A percentile compares a stretch with the other conserved stretches of the same genome.
phyloP scores from a whole-genome alignment of 2,329 filamentous ascomycete species.

The Fusarium sp. region DNA sequence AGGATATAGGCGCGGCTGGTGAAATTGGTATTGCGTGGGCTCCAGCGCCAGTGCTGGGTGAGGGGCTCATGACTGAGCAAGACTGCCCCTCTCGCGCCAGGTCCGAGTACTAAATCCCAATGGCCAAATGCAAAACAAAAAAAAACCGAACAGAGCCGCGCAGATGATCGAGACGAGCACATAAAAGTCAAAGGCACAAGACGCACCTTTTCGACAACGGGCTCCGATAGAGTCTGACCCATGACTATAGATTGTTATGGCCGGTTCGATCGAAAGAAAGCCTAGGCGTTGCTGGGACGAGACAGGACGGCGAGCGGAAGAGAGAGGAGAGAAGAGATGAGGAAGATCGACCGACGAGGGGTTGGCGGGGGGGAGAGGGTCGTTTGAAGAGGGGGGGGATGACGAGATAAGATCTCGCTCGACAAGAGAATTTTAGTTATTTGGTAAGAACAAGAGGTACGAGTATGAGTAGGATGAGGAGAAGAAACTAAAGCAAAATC shows the following conservation, averaged over 20 bases:
- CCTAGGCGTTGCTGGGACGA: constrained; percentile 36
- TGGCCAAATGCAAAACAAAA: constrained; percentile 13
- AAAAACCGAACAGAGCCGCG: not conserved
- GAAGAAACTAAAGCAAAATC: constrained; percentile 10
- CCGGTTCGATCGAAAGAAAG: constrained; percentile 42
- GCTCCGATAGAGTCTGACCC: constrained; percentile 99
- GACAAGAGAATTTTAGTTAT: constrained; percentile 10
- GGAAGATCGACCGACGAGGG: constrained; percentile 34
- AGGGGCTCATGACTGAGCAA: constrained; percentile 38
- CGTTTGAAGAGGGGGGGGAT: constrained; percentile 12
- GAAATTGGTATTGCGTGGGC: constrained; percentile 3
- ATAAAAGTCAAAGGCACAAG: constrained; percentile 19
- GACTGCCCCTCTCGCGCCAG: constrained; percentile 36
- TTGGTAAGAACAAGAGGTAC: constrained; percentile 1
- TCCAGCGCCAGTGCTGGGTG: constrained; percentile 24
- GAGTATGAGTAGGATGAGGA: constrained; percentile 6
- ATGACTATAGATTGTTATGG: constrained; percentile 61
- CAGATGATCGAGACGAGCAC: constrained; percentile 1
- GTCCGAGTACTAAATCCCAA: constrained; percentile 13
- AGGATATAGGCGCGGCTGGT: constrained; percentile 15
- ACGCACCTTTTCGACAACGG: constrained; percentile 95
- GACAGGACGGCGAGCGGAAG: constrained; percentile 20
- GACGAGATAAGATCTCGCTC: constrained; percentile 28
- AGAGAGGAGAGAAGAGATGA: constrained; percentile 25
- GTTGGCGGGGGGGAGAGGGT: constrained; percentile 27